phyloP scores from a whole-genome alignment of 176 grass and related monocot species.

The Elaeis guineensis region DNA sequence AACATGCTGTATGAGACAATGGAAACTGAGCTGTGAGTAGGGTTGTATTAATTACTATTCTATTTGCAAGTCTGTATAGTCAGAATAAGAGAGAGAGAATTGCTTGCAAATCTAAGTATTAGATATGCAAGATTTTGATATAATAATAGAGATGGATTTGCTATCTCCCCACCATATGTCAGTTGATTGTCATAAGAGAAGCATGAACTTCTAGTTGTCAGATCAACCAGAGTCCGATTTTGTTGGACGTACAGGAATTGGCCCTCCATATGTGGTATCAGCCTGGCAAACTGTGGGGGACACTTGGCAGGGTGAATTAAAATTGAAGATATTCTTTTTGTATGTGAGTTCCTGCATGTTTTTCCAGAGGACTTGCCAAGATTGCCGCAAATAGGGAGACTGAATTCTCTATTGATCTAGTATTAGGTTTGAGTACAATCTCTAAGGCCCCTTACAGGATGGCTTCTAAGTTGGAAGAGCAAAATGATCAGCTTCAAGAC shows the following conservation, averaged over 20 bases:
- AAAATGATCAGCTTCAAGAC: not conserved
- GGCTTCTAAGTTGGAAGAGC: not conserved
- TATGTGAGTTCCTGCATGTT: not conserved
- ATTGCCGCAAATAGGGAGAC: not conserved
- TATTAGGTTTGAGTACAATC: not conserved
- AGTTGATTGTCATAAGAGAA: not conserved
- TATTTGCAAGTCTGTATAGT: too few species aligned
- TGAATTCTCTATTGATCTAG: not conserved
- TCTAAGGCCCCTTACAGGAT: not conserved
- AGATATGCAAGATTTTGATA: not conserved
- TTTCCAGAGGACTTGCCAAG: not conserved
- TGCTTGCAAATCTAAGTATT: not conserved
- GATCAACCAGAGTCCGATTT: too few species aligned
- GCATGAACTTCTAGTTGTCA: not conserved
- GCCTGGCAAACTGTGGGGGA: not conserved
- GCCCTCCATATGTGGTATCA: not conserved
- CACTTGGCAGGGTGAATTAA: not conserved
- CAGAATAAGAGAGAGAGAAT: not conserved
- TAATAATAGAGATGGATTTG: not conserved
- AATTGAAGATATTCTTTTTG: not conserved
- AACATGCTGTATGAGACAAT: too few species aligned
- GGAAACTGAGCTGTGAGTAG: too few species aligned
- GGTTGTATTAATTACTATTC: too few species aligned
- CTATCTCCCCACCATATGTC: not conserved
- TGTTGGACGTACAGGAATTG: too few species aligned